Conservation (phyloP, 352 stramenopile genomes). For the Pythium sukuiense region DNA sequence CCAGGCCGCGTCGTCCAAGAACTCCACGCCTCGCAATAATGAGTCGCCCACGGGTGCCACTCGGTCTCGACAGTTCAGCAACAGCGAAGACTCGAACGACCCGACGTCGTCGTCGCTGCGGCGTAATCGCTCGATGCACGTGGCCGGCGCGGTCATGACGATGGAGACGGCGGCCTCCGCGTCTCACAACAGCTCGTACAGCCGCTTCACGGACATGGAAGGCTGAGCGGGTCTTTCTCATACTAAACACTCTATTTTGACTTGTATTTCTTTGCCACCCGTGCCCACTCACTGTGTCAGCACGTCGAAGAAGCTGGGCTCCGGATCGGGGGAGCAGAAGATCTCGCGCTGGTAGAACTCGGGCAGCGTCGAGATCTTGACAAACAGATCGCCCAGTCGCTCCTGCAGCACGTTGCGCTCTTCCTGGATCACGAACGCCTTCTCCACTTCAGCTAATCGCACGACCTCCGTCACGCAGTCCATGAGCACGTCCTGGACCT, state of each 20-base stretch:
- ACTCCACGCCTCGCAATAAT: not conserved
- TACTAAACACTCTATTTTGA: conserved; percentile 31
- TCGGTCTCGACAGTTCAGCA: conserved; percentile 1
- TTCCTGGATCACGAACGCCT: conserved; percentile 52
- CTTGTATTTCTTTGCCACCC: not conserved
- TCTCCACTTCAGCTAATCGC: conserved; percentile 57
- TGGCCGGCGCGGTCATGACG: conserved; percentile 81
- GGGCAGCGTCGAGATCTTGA: conserved; percentile 82
- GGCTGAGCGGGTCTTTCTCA: conserved; percentile 18
- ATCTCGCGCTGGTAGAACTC: conserved; percentile 87
- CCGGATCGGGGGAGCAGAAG: conserved; percentile 75
- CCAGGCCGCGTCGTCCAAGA: not conserved
- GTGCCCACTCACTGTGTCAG: conserved; percentile 40
- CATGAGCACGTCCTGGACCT: conserved; percentile 57
- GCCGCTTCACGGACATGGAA: conserved; percentile 39
- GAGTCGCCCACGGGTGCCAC: not conserved
- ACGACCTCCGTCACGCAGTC: conserved; percentile 60
- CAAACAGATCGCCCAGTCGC: conserved; percentile 65
- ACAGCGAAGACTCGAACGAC: conserved; percentile 16
- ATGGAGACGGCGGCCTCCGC: conserved; percentile 46
- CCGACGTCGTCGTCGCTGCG: conserved; percentile 35
- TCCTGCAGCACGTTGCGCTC: conserved; percentile 74
- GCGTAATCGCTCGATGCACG: conserved; percentile 77
- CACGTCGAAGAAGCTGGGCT: conserved; percentile 76
- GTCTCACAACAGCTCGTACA: conserved; percentile 30